phyloP scores from a whole-genome alignment of 208 protist genomes.

The Wallacemonas sp. region DNA sequence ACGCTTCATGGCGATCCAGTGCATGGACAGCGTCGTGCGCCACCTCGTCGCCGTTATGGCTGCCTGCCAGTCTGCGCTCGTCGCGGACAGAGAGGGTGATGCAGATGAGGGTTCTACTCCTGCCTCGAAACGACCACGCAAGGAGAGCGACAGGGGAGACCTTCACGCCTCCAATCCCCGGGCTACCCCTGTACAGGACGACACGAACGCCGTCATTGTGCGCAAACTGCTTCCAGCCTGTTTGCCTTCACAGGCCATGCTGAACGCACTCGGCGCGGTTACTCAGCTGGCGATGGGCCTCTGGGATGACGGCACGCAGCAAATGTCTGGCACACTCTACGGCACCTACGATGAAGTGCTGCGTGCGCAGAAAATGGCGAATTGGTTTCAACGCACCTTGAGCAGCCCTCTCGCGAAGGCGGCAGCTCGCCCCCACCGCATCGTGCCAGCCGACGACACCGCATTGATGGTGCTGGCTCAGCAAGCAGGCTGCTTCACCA shows the following conservation, averaged over 20 bases:
- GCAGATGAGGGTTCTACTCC: not conserved
- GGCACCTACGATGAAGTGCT: conserved; percentile 72
- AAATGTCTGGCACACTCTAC: conserved; percentile 83
- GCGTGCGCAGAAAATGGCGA: conserved; percentile 29
- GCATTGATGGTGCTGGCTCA: not conserved
- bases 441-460: not conserved
- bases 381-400: not conserved
- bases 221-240: conserved; percentile 25
- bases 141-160: too few species aligned
- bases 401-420: too few species aligned
- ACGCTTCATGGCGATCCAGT: conserved; percentile 91
- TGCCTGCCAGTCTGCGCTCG: not conserved
- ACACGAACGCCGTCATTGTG: not conserved
- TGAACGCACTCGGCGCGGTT: conserved; percentile 35
- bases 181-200: conserved; percentile 11
- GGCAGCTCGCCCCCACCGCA: not conserved
- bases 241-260: conserved; percentile 37
- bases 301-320: conserved; percentile 89
- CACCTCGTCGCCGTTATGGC: conserved; percentile 58
- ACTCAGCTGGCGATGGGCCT: conserved; percentile 82
- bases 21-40: conserved; percentile 80
- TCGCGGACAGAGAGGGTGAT: not conserved
- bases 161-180: too few species aligned
- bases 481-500: conserved; percentile 2
- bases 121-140: not conserved